Base-by-base conservation (phyloP, 805 yeast species). In the Sugiyamaella qingdaonensis region DNA sequence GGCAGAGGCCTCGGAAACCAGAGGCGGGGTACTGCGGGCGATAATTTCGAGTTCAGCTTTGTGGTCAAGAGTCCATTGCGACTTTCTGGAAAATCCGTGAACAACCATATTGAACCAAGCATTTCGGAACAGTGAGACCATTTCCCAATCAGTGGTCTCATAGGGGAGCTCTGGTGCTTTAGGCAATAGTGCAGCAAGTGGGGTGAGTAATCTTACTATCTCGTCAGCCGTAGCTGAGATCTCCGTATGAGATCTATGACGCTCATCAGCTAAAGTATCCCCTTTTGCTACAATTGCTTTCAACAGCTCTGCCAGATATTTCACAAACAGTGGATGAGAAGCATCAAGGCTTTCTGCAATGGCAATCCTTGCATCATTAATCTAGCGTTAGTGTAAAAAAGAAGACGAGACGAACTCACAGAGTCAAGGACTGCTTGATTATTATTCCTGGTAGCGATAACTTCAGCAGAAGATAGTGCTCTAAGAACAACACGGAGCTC, bases 21-120 rank as follows among this genome's bases (percentile, higher is more conserved):
- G 75, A 1, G 96, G 89, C 1, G 97, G 96, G 4, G 97, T 79
- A 64, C 79, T 86, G 65, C 85, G 80, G 0, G 99, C 98, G 59
- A 94, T 86, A 51, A 82, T 73, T 60, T 78, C 74, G 41, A 92
- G 74, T 27, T 80, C 79, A 0, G 60, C 60, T 42, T 69, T 66
- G 62, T 79, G 77, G n/a, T 70, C 69, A 52, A 71, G 69, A 13
- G 81, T 77, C 63, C 83, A 72, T 11, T 74, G 73, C 0, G 94
- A 82, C 39, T 75, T 76, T 19, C 53, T 57, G 2, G 69, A 55
- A 65, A 84, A 89, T 0, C 99, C 99, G 68, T 94, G 96, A 27
- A 91, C 86, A 2, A 85, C 92, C 77, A 94, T 75, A 64, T 92
- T 94, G 68, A 88, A 89, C 99, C 99, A 94, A 43, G 89, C 82